Evolutionary conservation across 1,139 yeast genomes (phyloP), one percentile per base, ranked within the genome.

Genomic region (Barnettozyma hawaiiensis): DNA sequence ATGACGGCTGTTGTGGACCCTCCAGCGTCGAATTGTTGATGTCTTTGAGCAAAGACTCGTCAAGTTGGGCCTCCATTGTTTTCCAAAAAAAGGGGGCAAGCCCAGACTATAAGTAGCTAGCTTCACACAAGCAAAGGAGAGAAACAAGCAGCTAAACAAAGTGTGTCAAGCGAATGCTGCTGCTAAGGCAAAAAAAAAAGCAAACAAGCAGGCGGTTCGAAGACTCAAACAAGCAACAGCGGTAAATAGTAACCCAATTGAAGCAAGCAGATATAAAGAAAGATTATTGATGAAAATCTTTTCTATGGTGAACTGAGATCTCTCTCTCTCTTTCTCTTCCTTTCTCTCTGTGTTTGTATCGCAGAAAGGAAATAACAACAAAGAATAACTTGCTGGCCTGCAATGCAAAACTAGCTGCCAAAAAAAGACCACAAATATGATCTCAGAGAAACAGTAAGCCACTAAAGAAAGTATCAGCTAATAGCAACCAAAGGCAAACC

Each of bases 21-120:
- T 35, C 31, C 31, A 35, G 16, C 5, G 35, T 32, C 14, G 43
- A 23, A 19, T 34, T 41, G 29, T 41, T 29, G 31, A 41, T 41
- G 31, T 37, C 44, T 11, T 41, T 37, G 14, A 41, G 35, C 18
- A 41, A 15, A 12, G 44, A 41, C 23, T 41, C 44, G 28, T 41
- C 44, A n/a, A 41, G 28, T 33, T 41, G 35, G 10, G 43, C 33
- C 28, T 41, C 44, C 44, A 41, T 41, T 4, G 26, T 12, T 20
- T 29, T 16, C n/a, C n/a, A n/a, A n/a, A n/a, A n/a, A 26, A 26
- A 26, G 16, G 29, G n/a, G n/a, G n/a, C n/a, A n/a, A n/a, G n/a
- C n/a, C n/a, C n/a, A n/a, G n/a, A n/a, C n/a, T n/a, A n/a, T 26
- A 8, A 26, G 29, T 26, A 14, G 16, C 29, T n/a, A 26, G 27